Base-by-base conservation (phyloP, 2,329 filamentous ascomycete genomes). In the Eurotiales sp. region DNA sequence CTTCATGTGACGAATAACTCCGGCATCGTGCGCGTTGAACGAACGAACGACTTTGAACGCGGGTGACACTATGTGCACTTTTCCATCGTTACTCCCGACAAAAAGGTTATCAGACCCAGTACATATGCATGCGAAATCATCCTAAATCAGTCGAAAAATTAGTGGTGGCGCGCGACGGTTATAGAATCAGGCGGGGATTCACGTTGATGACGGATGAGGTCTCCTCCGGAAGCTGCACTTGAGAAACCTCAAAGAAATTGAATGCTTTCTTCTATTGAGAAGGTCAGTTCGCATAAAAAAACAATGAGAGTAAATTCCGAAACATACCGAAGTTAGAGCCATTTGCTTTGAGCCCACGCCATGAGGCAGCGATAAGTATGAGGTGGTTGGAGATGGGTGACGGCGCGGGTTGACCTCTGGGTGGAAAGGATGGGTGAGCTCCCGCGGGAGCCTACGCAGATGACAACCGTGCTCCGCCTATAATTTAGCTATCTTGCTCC, bases 221-320 rank as follows among this genome's bases (percentile, higher is more conserved):
- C 67, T 95, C 89, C 69, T 95, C 87, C 21, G 80, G 81, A 63
- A 91, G 80, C 65, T 86, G 84, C 70, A 96, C 85, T 68, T 88
- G 86, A 68, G 84, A 84, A 70, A 95, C 90, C 74, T 96, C 90
- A 82, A 99, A 97, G 85, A 99, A 99, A 80, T 95, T 91, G 77
- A 99, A 99, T 61, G 87, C 86, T 87, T 96, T 96, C 92, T 93
- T 97, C 92, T 96, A 58, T 22, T 23, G 30, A 10, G 15, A 6
- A 8, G 2, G 15, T 52, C n/a, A 52, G 34, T 43, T 30, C 7
- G 19, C 12, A 46, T 36, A 12, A 17, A 32, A n/a, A 27, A 27
- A 10, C 25, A 27, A 27, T n/a, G 8, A 39, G 3, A 11, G n/a
- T 7, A 44, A 14, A 21, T 23, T 8, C 11, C 2, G 8, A 43